Evolutionary conservation across 371 early-diverging fungal species (phyloP), one percentile per base, ranked within the genome.

Genomic region (Globomyces sp.): DNA sequence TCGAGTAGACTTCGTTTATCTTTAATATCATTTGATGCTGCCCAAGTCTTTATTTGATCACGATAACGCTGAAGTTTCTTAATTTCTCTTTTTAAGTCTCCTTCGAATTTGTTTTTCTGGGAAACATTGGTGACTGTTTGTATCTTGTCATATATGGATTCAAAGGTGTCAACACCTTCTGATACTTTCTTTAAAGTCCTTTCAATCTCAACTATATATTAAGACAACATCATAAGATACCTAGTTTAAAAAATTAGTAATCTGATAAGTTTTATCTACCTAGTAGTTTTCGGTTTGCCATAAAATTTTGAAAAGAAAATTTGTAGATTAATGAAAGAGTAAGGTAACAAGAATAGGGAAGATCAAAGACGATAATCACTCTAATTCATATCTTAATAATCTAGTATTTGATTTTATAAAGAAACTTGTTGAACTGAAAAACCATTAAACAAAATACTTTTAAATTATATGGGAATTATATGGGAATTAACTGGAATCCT

Each of bases 31-130:
- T 84, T 91, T 52, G 88, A 90, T 2, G 90, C 83, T 46, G 93
- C 80, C 96, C 96, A 98, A 63, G 90, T 87, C 77, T 97, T 96
- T 74, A 98, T 97, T 77, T 96, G 95, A 79, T 98, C 98, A 50
- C 98, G 89, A 67, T 85, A 82, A 70, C 96, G 83, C 73, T 97
- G 97, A 60, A 98, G 83, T 78, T 97, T 96, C 77, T 98, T 98
- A 76, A 98, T 97, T 79, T 98, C 98, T 81, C 94, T 95, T 76
- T 98, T 98, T 68, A 98, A 77, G 68, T 96, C 97, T 51, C 86
- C 85, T 70, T 98, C 98, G 68, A 90, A 89, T 80, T 97, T 96
- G 70, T 98, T 95, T 78, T 93, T 94, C 74, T 96, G 96, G 65
- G 93, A 89, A 57, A 83, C 70, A 68, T 90, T 93, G 9, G 84